Evolutionary conservation across 2,329 filamentous ascomycete species (phyloP).

Genomic region (Clarireedia sp.): DNA sequence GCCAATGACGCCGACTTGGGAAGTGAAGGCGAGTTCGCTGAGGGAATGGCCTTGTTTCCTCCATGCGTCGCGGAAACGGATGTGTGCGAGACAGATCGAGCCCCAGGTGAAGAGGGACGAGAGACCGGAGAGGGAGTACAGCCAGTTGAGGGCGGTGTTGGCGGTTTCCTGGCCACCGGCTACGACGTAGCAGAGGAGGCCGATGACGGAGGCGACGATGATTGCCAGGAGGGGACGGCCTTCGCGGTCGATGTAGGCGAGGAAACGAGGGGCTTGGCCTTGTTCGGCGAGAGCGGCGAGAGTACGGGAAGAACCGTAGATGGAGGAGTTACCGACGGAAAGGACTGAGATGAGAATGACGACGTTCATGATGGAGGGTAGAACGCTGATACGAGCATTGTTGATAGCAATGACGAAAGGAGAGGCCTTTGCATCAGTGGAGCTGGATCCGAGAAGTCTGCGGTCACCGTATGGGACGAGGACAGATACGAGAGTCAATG

Average conservation of each 20-base stretch:
- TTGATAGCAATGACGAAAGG: constrained; percentile 52
- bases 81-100: constrained; percentile 57
- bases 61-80: constrained; percentile 60
- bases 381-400: constrained; percentile 43
- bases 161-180: constrained; percentile 40
- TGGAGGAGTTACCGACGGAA: constrained; percentile 50
- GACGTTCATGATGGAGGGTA: constrained; percentile 50
- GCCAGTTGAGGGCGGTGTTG: constrained; percentile 52
- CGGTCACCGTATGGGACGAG: constrained; percentile 38
- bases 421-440: constrained; percentile 34
- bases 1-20: constrained; percentile 51
- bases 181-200: constrained; percentile 43
- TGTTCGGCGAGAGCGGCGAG: constrained; percentile 52
- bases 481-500: constrained; percentile 44
- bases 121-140: constrained; percentile 55
- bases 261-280: constrained; percentile 48
- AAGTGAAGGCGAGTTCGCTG: constrained; percentile 58
- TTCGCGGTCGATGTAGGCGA: constrained; percentile 49
- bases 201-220: constrained; percentile 23
- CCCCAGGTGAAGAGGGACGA: constrained; percentile 55
- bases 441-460: constrained; percentile 30
- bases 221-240: constrained; percentile 49
- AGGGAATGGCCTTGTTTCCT: constrained; percentile 45
- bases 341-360: constrained; percentile 52
- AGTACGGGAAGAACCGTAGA: constrained; percentile 53